phyloP scores from a whole-genome alignment of 352 stramenopile species.

The Phytopythium litorale region DNA sequence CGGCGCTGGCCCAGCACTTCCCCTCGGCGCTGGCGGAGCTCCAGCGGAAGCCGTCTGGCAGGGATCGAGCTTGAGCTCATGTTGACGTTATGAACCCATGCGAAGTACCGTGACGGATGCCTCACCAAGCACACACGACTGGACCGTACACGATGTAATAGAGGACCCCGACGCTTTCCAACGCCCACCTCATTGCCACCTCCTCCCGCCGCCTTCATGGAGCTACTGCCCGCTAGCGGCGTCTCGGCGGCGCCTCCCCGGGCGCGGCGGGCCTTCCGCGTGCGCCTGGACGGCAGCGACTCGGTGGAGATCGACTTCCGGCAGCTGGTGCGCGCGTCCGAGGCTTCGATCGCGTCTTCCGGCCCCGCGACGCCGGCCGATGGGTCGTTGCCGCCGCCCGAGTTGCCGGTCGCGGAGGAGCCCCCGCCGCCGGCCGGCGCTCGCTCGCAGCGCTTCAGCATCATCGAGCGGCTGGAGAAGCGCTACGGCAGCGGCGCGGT shows the following conservation, averaged over 20 bases:
- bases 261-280: constrained; percentile 34
- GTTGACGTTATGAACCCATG: neutral
- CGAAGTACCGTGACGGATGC: neutral
- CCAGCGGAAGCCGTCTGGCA: too few species aligned
- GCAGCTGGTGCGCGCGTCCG: constrained; percentile 34
- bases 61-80: neutral
- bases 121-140: too few species aligned
- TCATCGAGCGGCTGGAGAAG: constrained; percentile 86
- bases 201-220: neutral
- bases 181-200: neutral
- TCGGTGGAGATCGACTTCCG: constrained; percentile 76
- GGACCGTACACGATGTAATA: neutral
- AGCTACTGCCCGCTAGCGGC: neutral
- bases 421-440: constrained; percentile 4
- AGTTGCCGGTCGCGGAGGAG: constrained; percentile 10
- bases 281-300: constrained; percentile 35
- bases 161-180: neutral
- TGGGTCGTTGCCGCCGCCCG: neutral
- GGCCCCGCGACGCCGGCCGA: neutral
- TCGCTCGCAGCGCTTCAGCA: constrained; percentile 67
- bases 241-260: neutral
- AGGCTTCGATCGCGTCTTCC: neutral
- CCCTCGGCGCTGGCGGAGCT: constrained; percentile 7
- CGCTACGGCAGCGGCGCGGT: constrained; percentile 71
- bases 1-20: constrained; percentile 44